Base-by-base conservation (phyloP, 2,329 filamentous ascomycete genomes). In the Penicillium sp. region DNA sequence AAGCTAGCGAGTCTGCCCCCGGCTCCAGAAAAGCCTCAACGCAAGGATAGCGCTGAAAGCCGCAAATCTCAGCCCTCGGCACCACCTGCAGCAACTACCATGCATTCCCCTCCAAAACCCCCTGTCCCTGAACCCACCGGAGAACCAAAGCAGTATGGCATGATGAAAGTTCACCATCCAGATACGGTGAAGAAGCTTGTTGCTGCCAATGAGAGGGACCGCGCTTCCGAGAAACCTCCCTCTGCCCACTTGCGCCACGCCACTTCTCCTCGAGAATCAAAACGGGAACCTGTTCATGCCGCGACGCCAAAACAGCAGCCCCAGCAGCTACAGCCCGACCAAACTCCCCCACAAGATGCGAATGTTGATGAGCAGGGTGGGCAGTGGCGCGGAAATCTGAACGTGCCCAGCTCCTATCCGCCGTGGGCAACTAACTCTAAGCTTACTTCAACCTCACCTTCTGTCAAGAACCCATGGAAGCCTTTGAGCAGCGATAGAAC, bases 101-200 rank as follows among this genome's bases (percentile, higher is more conserved):
- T 75, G 49, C 72, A 75, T 26, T 80, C 79, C n/a, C 80, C 81
- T 27, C 81, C 82, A 1, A 84, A 84, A 59, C 81, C 81, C 30
- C 82, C 81, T 29, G 77, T 83, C 21, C 81, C 81, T 7, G 78
- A 81, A 49, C 78, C 81, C 12, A 80, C 78, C 48, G 81, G 80
- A 26, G 80, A 80, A 55, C 77, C 82, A 20, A 81, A 81, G 51
- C 82, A 84, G 61, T 84, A 84, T 67, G 82, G 82, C 36, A 79
- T 84, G 78, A 84, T 84, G 78, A 84, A 83, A 66, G 78, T 84
- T 8, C 81, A 84, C 63, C 80, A 81, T 59, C 75, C 81, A 23
- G 80, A 83, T 51, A 71, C 78, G 5, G 78, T 82, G 23, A 78
- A 76, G 61, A 78, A 74, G 60, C 59, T 76, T 34, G 67, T 71